Evolutionary conservation across 1,139 yeast species (phyloP).

Genomic region (Neolecta irregularis): DNA sequence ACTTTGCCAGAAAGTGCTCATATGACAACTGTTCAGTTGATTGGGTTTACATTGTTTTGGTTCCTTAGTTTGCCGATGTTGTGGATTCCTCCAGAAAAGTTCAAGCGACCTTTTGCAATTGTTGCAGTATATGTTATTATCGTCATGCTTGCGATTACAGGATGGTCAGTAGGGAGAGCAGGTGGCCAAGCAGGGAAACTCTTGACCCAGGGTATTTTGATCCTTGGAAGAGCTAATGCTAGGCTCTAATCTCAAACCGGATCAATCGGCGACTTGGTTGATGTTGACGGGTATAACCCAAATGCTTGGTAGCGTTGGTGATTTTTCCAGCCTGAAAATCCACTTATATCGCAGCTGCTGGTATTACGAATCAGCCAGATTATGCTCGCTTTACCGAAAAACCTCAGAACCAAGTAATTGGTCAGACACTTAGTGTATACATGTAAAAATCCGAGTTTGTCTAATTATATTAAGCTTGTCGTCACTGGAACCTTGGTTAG

Average conservation of each 20-base stretch:
- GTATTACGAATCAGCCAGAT: constrained; percentile 38
- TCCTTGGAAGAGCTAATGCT: constrained; percentile 13
- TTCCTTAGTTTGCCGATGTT: constrained; percentile 20
- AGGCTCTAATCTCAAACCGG: too few species aligned
- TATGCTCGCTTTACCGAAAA: constrained; percentile 67
- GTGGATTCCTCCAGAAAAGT: constrained; percentile 14
- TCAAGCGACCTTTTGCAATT: constrained; percentile 9
- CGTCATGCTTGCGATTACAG: constrained; percentile 14
- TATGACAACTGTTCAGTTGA: constrained; percentile 27
- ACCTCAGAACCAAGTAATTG: constrained; percentile 27
- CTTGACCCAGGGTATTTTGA: constrained; percentile 8
- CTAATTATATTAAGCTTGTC: constrained; percentile 17
- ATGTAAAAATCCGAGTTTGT: not conserved
- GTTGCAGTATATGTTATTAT: constrained; percentile 14
- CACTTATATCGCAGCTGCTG: too few species aligned
- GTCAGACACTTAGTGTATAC: constrained; percentile 7
- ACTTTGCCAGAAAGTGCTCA: constrained; percentile 12
- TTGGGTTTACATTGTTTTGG: constrained; percentile 69
- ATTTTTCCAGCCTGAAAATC: too few species aligned
- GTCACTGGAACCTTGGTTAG: constrained; percentile 65
- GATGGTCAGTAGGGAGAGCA: constrained; percentile 15
- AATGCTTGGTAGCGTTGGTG: constrained; percentile 13
- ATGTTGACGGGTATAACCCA: constrained; percentile 14
- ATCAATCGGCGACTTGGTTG: too few species aligned
- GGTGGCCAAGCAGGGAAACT: constrained; percentile 13